Evolutionary conservation across 352 stramenopile species (phyloP).

Genomic region (Globisporangium okanoganense): DNA sequence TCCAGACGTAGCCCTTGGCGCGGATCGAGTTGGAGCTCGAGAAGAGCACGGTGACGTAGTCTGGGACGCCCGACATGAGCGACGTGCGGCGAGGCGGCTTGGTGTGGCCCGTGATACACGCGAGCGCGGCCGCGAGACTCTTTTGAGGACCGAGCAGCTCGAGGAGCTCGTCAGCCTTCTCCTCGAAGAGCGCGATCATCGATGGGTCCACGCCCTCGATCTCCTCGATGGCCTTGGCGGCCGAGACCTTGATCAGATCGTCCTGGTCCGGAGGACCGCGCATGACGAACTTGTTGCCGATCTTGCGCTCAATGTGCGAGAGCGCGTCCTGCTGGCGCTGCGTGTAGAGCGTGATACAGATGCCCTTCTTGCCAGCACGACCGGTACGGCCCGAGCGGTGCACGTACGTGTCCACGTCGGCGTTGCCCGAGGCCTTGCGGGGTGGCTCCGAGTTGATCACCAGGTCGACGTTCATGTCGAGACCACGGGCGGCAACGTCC

Average conservation of each 20-base stretch:
- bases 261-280: conserved; percentile 77
- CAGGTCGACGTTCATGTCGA: conserved; percentile 97
- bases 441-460: conserved; percentile 95
- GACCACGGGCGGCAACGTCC: conserved; percentile 94
- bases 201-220: conserved; percentile 74
- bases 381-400: conserved; percentile 97
- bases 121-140: conserved; percentile 76
- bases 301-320: conserved; percentile 81
- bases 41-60: conserved; percentile 89
- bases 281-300: conserved; percentile 90
- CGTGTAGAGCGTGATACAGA: conserved; percentile 97
- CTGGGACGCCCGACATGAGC: conserved; percentile 87
- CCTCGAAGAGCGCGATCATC: conserved; percentile 78
- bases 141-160: conserved; percentile 55
- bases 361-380: conserved; percentile 93
- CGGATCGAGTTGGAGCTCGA: conserved; percentile 78
- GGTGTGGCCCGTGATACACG: conserved; percentile 90
- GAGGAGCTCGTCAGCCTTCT: conserved; percentile 64
- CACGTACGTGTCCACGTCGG: conserved; percentile 97
- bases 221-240: conserved; percentile 74
- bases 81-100: conserved; percentile 70
- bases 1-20: conserved; percentile 91
- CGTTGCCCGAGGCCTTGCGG: conserved; percentile 72
- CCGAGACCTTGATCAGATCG: conserved; percentile 88
- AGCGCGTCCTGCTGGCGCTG: conserved; percentile 72